Evolutionary conservation across 2,329 filamentous ascomycete genomes (phyloP).

Genomic region (Blastomyces gilchristii): DNA sequence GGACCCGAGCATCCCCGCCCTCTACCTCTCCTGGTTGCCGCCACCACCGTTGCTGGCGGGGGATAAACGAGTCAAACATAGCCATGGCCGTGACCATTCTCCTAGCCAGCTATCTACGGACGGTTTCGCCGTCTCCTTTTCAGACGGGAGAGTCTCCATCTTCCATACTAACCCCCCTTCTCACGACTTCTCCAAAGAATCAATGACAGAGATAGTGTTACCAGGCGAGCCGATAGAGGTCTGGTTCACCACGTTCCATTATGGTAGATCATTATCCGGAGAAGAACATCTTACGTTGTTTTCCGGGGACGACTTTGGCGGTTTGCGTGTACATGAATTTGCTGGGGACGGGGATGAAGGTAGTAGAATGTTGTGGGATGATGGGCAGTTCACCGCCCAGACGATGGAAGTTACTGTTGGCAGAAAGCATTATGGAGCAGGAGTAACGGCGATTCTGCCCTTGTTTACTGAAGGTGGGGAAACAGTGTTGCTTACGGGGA

Average conservation of each 20-base stretch:
- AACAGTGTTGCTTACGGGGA: slow-evolving; percentile 66
- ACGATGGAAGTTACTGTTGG: slow-evolving; percentile 33
- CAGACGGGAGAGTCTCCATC: slow-evolving; percentile 53
- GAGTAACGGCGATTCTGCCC: slow-evolving; percentile 78
- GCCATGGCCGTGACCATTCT: neutral
- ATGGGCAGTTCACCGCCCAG: neutral
- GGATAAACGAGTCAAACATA: slow-evolving; percentile 20
- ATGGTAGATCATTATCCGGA: neutral
- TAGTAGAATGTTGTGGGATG: slow-evolving; percentile 7
- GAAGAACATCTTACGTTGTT: slow-evolving; percentile 23
- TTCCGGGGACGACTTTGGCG: slow-evolving; percentile 33
- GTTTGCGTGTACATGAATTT: slow-evolving; percentile 26
- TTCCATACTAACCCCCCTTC: slow-evolving; percentile 39
- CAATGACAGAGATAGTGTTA: slow-evolving; percentile 65
- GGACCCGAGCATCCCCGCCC: slow-evolving; percentile 50
- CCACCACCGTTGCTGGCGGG: neutral
- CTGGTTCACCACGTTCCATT: slow-evolving; percentile 28
- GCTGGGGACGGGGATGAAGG: slow-evolving; percentile 11
- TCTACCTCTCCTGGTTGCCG: slow-evolving; percentile 67
- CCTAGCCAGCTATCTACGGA: slow-evolving; percentile 22
- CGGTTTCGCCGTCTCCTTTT: slow-evolving; percentile 60
- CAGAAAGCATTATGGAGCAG: slow-evolving; percentile 58
- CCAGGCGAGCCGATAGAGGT: slow-evolving; percentile 37
- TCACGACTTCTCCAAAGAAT: slow-evolving; percentile 22
- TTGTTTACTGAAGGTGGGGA: slow-evolving; percentile 44